Evolutionary conservation across 2,329 filamentous ascomycete genomes (phyloP).

Genomic region (Sporothrix mexicana): DNA sequence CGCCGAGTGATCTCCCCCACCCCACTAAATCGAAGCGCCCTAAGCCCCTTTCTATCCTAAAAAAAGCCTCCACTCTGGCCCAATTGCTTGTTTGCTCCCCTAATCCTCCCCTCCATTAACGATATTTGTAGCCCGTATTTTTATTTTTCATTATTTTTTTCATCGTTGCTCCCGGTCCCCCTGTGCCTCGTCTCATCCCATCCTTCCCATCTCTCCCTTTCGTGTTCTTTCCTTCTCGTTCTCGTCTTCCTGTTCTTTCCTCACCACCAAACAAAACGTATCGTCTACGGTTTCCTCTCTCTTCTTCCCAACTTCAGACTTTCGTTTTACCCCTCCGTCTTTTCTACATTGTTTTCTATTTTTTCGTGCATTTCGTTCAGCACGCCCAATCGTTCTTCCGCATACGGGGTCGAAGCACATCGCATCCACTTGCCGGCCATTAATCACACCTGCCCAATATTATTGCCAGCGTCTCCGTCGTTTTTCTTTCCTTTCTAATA

Average conservation of each 20-base stretch:
- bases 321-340: conserved; percentile 21
- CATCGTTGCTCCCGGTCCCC: conserved; percentile 7
- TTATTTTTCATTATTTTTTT: conserved; percentile 15
- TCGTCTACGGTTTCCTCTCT: conserved; percentile 25
- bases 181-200: conserved; percentile 27
- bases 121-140: conserved; percentile 21
- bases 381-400: conserved; percentile 16
- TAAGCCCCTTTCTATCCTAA: conserved; percentile 28
- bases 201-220: conserved; percentile 3
- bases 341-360: not conserved
- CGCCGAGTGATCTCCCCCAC: conserved; percentile 26
- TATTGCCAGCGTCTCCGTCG: not conserved
- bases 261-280: conserved; percentile 19
- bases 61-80: conserved; percentile 23
- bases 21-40: conserved; percentile 29
- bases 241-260: not conserved
- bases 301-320: conserved; percentile 8
- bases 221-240: conserved; percentile 6
- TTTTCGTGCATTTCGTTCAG: not conserved
- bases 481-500: not conserved
- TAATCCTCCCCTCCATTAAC: conserved; percentile 26
- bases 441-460: conserved; percentile 5
- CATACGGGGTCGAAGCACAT: conserved; percentile 10
- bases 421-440: conserved; percentile 12
- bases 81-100: conserved; percentile 30